phyloP scores from a whole-genome alignment of 805 yeast species.

The Ogataea pini region DNA sequence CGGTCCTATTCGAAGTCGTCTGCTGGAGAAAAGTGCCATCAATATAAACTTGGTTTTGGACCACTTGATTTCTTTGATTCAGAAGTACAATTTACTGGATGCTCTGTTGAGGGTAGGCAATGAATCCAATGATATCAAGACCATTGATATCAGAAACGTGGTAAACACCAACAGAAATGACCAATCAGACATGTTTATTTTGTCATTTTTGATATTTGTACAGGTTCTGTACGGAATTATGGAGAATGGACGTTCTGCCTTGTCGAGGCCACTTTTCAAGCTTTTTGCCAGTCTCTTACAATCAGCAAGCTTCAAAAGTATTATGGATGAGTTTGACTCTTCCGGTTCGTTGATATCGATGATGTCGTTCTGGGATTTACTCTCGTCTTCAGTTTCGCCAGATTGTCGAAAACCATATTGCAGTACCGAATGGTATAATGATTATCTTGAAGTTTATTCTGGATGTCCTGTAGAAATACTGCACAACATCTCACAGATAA shows the following conservation, averaged over 20 bases:
- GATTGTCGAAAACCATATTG: constrained; percentile 45
- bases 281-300: constrained; percentile 42
- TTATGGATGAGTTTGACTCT: constrained; percentile 35
- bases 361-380: constrained; percentile 45
- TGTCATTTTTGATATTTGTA: constrained; percentile 41
- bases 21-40: constrained; percentile 45
- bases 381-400: constrained; percentile 42
- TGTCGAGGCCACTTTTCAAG: constrained; percentile 39
- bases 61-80: constrained; percentile 41
- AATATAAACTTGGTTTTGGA: constrained; percentile 50
- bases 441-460: constrained; percentile 39
- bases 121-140: constrained; percentile 8
- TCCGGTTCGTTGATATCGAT: constrained; percentile 35
- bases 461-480: constrained; percentile 45
- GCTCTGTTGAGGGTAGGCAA: constrained; percentile 10
- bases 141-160: constrained; percentile 8
- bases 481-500: constrained; percentile 38
- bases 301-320: constrained; percentile 30
- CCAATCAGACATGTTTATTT: constrained; percentile 25
- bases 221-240: constrained; percentile 42
- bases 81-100: constrained; percentile 22
- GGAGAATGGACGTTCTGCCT: constrained; percentile 42
- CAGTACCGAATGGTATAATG: constrained; percentile 38
- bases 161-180: constrained; percentile 13
- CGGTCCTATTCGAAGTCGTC: constrained; percentile 42